These are phyloP conservation scores for Aspergillus mulundensis DNA, from an alignment of 495 filamentous ascomycete genomes.

Conservation along the genomic window DNA sequence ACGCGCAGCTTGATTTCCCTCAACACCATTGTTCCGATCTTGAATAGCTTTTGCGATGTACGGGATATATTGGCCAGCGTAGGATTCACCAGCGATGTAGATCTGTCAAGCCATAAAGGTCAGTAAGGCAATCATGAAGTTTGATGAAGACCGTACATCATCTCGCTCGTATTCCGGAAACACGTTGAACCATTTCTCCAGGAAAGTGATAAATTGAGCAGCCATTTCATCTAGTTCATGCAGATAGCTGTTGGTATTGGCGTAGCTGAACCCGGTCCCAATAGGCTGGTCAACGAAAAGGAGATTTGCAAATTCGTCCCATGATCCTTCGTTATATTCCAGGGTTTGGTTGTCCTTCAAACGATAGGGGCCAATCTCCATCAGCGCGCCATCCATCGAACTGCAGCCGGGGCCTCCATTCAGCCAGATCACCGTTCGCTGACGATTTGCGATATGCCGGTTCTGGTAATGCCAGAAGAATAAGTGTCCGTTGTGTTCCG, in stretches of 20 bases:
- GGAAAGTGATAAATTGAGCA: conserved; percentile 76
- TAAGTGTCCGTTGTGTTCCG: conserved; percentile 79
- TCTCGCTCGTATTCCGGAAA: conserved; percentile 92
- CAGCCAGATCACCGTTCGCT: conserved; percentile 93
- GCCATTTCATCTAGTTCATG: conserved; percentile 87
- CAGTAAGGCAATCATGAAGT: conserved; percentile 19
- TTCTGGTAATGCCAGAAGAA: conserved; percentile 99
- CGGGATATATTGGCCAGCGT: conserved; percentile 94
- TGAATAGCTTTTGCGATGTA: conserved; percentile 89
- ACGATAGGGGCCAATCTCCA: conserved; percentile 95
- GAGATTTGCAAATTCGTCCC: conserved; percentile 96
- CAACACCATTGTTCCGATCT: conserved; percentile 61
- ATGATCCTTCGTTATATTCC: conserved; percentile 81
- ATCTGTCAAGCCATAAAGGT: conserved; percentile 51
- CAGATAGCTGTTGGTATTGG: conserved; percentile 78
- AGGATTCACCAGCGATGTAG: conserved; percentile 93
- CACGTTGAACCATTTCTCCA: conserved; percentile 83
- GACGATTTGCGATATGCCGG: conserved; percentile 85
- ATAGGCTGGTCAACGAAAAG: conserved; percentile 97
- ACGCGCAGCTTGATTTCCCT: conserved; percentile 22
- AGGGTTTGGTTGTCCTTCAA: conserved; percentile 72
- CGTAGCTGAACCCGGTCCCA: conserved; percentile 94
- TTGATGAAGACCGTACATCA: conserved; percentile 63
- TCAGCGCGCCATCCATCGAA: conserved; percentile 93
- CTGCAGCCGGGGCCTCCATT: conserved; percentile 97